Evolutionary conservation across 257 asterid genomes (phyloP).

Genomic region (Schizonepeta tenuifolia): DNA sequence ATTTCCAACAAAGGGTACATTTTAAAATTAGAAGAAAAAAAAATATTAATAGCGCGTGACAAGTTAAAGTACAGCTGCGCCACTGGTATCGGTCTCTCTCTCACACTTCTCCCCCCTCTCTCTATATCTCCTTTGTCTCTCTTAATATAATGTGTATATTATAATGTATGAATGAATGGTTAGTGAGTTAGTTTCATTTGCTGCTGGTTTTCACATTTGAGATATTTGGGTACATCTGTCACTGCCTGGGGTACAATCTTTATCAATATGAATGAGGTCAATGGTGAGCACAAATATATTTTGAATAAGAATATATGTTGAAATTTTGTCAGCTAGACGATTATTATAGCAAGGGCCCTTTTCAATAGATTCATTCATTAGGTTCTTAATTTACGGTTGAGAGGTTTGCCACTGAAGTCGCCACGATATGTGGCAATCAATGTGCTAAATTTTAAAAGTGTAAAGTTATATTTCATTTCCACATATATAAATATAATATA

Average conservation of each 20-base stretch:
- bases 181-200: neutral
- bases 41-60: conserved; percentile 18
- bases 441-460: neutral
- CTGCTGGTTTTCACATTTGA: neutral
- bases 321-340: conserved; percentile 21
- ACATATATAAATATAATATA: neutral
- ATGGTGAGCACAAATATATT: neutral
- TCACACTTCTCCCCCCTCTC: no score
- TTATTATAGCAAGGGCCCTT: neutral
- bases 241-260: conserved; percentile 17
- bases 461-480: neutral
- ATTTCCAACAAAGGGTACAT: neutral
- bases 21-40: neutral
- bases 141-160: no score
- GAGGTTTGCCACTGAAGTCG: conserved; percentile 25
- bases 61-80: conserved; percentile 20
- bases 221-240: conserved; percentile 7
- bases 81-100: neutral
- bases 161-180: neutral
- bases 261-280: neutral
- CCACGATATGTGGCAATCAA: conserved; percentile 28
- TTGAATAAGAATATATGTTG: neutral
- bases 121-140: no score
- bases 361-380: neutral
- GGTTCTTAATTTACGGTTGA: conserved; percentile 9